Conservation (phyloP, 2,329 filamentous ascomycete species). For the Clarireedia hainanense region DNA sequence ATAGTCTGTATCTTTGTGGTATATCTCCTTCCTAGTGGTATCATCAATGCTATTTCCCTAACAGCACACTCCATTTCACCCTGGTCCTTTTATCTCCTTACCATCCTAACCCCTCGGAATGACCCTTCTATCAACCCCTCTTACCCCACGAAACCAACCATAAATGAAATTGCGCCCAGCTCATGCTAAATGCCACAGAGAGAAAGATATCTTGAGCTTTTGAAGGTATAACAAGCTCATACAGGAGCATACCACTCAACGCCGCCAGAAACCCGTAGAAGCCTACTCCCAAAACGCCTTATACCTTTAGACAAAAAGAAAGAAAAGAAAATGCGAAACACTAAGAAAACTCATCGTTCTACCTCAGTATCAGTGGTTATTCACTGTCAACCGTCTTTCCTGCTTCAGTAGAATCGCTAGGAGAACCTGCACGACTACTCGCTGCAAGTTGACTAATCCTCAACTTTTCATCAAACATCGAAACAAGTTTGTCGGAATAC, state of each 20-base stretch:
- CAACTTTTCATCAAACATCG: constrained; percentile 65
- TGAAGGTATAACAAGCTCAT: neutral
- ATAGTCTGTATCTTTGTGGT: no score
- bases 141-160: neutral
- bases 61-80: neutral
- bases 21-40: no score
- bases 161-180: neutral
- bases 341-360: neutral
- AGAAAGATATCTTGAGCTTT: no score
- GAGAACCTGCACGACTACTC: constrained; percentile 8
- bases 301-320: no score
- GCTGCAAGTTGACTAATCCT: constrained; percentile 33
- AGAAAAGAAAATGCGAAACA: no score
- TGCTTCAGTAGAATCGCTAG: constrained; percentile 11
- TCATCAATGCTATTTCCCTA: no score
- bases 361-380: neutral
- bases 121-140: neutral
- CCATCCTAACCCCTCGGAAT: neutral
- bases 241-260: neutral
- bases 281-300: no score
- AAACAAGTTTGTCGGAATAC: constrained; percentile 65
- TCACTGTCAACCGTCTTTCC: constrained; percentile 20
- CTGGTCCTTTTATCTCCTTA: neutral
- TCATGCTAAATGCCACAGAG: neutral
- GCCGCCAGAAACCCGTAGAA: no score